phyloP scores from a whole-genome alignment of 225 moss, liverwort and hornwort genomes.

The Neckera pumila region DNA sequence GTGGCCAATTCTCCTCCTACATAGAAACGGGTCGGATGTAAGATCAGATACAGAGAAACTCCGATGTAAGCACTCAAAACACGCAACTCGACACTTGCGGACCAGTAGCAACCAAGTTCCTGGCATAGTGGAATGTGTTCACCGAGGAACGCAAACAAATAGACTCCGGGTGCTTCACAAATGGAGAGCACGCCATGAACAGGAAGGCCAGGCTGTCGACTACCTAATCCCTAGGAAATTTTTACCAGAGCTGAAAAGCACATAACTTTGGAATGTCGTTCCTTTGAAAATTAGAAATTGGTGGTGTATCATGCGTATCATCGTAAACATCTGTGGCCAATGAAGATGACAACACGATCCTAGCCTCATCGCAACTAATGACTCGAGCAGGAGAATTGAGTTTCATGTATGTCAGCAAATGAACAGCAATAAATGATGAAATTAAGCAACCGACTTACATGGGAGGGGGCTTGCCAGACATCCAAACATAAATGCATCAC shows the following conservation, averaged over 20 bases:
- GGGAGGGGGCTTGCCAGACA: not conserved
- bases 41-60: not conserved
- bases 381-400: not conserved
- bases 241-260: not conserved
- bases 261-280: not conserved
- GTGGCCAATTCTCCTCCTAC: slow-evolving; percentile 35
- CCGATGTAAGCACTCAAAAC: not conserved
- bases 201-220: not conserved
- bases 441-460: slow-evolving; percentile 7
- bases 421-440: not conserved
- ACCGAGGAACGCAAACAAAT: not conserved
- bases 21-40: not conserved
- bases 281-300: not conserved
- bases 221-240: not conserved
- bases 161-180: not conserved
- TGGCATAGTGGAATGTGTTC: not conserved
- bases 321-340: too few species aligned
- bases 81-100: not conserved
- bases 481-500: slow-evolving; percentile 10
- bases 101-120: not conserved
- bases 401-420: not conserved
- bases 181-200: not conserved
- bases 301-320: not conserved
- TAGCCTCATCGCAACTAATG: not conserved
- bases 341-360: not conserved